Evolutionary conservation across 2,329 filamentous ascomycete species (phyloP).

Genomic region (Diaporthe vexans): DNA sequence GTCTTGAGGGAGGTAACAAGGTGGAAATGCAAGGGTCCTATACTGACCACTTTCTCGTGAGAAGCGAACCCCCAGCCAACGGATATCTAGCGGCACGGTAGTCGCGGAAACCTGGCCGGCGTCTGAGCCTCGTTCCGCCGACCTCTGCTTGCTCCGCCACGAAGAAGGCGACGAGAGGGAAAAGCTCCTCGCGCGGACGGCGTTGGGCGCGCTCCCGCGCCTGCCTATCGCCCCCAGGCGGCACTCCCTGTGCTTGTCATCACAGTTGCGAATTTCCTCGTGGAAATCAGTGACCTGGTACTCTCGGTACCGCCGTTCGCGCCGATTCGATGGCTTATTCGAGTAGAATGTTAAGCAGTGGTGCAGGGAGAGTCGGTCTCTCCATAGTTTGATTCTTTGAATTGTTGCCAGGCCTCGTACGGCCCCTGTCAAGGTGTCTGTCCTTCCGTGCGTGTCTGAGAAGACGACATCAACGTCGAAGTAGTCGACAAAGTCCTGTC

Average conservation of each 20-base stretch:
- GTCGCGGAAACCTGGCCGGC: slow-evolving; percentile 27
- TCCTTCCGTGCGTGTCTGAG: slow-evolving; percentile 64
- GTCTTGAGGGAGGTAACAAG: not conserved
- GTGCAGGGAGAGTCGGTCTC: slow-evolving; percentile 61
- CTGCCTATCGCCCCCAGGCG: slow-evolving; percentile 58
- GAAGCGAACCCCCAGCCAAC: slow-evolving; percentile 65
- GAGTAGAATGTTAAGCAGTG: slow-evolving; percentile 64
- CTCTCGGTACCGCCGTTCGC: slow-evolving; percentile 61
- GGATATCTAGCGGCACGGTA: slow-evolving; percentile 54
- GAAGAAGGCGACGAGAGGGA: slow-evolving; percentile 58
- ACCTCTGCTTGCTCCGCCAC: slow-evolving; percentile 54
- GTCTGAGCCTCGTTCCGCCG: slow-evolving; percentile 42
- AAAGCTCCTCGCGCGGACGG: slow-evolving; percentile 55
- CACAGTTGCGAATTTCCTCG: slow-evolving; percentile 59
- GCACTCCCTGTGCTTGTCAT: slow-evolving; percentile 61
- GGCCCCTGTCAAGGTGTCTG: slow-evolving; percentile 61
- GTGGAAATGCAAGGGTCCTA: not conserved
- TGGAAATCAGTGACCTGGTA: slow-evolving; percentile 64
- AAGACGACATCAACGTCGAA: slow-evolving; percentile 67
- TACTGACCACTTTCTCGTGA: slow-evolving; percentile 60
- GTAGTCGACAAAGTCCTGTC: slow-evolving; percentile 63
- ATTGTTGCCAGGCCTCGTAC: slow-evolving; percentile 65
- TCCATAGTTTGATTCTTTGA: slow-evolving; percentile 67
- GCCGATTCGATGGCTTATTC: slow-evolving; percentile 52
- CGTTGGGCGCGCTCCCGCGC: slow-evolving; percentile 55